Conservation (phyloP, 495 filamentous ascomycete genomes). For the Neurospora terricola region DNA sequence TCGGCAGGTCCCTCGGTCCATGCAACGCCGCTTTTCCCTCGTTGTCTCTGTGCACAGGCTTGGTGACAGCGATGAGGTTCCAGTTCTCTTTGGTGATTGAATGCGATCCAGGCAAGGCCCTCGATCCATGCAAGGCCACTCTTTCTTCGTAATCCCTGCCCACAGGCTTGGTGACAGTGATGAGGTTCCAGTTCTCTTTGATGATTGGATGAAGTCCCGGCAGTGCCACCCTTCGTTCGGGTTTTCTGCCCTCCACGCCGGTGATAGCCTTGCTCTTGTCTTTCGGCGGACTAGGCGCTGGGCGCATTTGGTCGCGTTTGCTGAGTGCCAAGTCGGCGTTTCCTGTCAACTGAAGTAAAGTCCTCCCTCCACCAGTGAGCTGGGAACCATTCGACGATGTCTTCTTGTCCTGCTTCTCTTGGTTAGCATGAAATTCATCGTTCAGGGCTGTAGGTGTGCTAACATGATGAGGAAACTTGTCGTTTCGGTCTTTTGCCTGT, state of each 20-base stretch:
- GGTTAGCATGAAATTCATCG: background rate
- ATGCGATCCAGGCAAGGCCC: fast-evolving
- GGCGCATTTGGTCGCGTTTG: background rate
- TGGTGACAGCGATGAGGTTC: background rate
- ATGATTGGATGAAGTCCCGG: background rate
- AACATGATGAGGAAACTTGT: background rate
- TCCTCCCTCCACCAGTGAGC: background rate
- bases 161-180: background rate
- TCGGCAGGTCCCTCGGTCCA: background rate
- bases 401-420: background rate
- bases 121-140: background rate
- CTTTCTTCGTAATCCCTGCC: background rate
- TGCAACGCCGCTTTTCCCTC: background rate
- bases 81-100: background rate
- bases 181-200: background rate
- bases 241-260: background rate
- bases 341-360: background rate
- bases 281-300: background rate
- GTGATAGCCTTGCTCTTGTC: background rate
- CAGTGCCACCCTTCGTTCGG: background rate
- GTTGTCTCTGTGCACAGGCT: background rate
- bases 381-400: background rate
- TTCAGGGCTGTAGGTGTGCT: background rate
- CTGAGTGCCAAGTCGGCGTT: background rate
- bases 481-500: background rate